Evolutionary conservation across 495 filamentous ascomycete genomes (phyloP), one percentile per base, ranked within the genome.

Genomic region (Podospora pseudopauciseta): DNA sequence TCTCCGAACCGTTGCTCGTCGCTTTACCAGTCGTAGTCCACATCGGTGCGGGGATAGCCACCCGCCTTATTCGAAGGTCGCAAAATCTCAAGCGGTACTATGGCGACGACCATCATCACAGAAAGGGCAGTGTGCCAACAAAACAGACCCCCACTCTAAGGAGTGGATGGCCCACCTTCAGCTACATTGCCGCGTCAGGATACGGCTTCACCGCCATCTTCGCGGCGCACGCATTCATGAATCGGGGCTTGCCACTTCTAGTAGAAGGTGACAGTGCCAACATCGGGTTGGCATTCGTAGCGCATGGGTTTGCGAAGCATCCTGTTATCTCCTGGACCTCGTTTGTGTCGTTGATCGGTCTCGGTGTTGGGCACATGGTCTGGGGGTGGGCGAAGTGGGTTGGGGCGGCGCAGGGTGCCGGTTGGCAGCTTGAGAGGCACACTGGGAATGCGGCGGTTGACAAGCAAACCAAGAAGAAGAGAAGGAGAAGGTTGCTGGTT

Each of bases 301-400:
- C 88, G n/a, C 93, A 97, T 78, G 94, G 92, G 4, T 93, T 97
- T 75, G 88, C 87, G 54, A 84, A 86, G 32, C 86, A 87, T 75
- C 85, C 87, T 6, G 65, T 85, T 16, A 79, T 91, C n/a, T 87
- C 86, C 63, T 90, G 88, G 79, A 67, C 83, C 1, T 86, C 90
- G 18, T 97, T 93, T 73, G 73, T 81, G 3, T 80, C 85, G 15
- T 83, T 97, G 73, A 80, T 97, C 26, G 84, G 83, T 4, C 78
- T 90, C 0, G 91, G 88, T 5, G 88, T 84, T 20, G 93, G 88
- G 68, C 94, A 97, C 80, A 87, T 93, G 71, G 86, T 92, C 26
- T 96, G 92, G 84, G 94, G 94, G 0, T 86, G 86, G 83, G 90
- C 91, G 19, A 87, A 86, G 75, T 95, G 91, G 91, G 80, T 92